Base-by-base conservation (phyloP, 1,139 yeast species). In the Geotrichum histeridarum region DNA sequence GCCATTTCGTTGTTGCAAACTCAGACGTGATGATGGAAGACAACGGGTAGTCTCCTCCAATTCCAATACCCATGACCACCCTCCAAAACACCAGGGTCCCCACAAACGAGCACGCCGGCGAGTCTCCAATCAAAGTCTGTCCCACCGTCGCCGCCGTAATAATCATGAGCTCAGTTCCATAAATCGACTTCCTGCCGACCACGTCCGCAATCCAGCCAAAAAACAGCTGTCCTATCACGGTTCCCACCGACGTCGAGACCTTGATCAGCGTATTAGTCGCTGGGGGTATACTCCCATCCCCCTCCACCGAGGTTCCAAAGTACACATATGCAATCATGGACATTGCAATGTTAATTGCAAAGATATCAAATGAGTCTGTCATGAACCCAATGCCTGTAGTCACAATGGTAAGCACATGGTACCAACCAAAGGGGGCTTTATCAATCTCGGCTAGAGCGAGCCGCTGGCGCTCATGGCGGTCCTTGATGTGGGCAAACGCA, bases 31-130 rank as follows among this genome's bases (percentile, higher is more conserved):
- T 64, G 51, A 74, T 70, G 43, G 98, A 93, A 45, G 98, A 90
- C 73, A 93, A 81, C 64, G 99, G 99, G 75, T 93, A 93, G 75
- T 93, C 99, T 79, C 98, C 99, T 77, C 99, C 99, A 66, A 93
- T 94, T 83, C 99, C 99, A 65, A 93, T 78, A 51, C 58, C 58
- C 58, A 56, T 56, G 31, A 56, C 48, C 42, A 56, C 48, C 48
- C 58, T 54, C 58, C 58, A 84, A 86, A 70, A 66, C 66, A 71
- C 66, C 65, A 67, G 60, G 65, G 70, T 61, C 69, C 77, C 82
- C 96, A 68, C 87, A 75, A 67, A 81, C 76, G 67, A 42, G 37
- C 89, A 86, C 59, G 95, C 95, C 68, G 64, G 70, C 64, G 57
- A 72, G 67, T 74, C 73, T 69, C 54, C 76, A 72, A 57, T 70